Evolutionary conservation across 2,329 filamentous ascomycete species (phyloP), one percentile per base, ranked within the genome.

Genomic region (Alternaria triticina): DNA sequence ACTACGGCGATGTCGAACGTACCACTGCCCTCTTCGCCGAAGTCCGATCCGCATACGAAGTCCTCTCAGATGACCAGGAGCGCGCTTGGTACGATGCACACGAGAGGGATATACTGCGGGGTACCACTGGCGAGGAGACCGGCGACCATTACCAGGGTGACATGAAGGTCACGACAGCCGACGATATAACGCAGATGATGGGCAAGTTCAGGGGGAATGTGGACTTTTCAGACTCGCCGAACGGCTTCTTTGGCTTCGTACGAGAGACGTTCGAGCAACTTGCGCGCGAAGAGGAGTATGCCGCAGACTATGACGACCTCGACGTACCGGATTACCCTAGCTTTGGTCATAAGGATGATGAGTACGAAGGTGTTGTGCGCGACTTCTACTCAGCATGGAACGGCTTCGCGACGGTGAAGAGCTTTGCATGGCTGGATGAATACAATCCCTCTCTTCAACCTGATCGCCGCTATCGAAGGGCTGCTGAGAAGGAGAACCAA

Each of bases 21-120:
- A 90, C 95, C 3, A 99, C 96, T 2, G 87, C 85, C 69, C 89
- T 90, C 56, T 99, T 99, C 77, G 94, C 96, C 54, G 94, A 97
- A 76, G 86, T 98, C 27, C 95, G 97, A 79, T 87, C 94, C 36
- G 96, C 96, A 50, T 97, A 99, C 78, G 93, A 98, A 79, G 89
- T 99, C n/a, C 87, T 99, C 1, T 97, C 94, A 2, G 96, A 99
- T 78, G 90, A 94, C 11, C 95, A 99, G 78, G 96, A 99, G 79
- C 89, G 96, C 71, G 91, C 94, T 30, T 99, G 96, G 96, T 99
- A 99, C 82, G 95, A 99, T 81, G 94, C 94, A 3, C 96, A 99
- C 77, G 90, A 93, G 64, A 90, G 94, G 70, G 89, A 91, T 54
- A 96, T 98, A 65, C 83, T 98, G 66, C 87, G 87, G 28, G 91